Evolutionary conservation across 202 grass and related monocot species (phyloP), one percentile per base, ranked within the genome.

Genomic region (Zizania palustris): DNA sequence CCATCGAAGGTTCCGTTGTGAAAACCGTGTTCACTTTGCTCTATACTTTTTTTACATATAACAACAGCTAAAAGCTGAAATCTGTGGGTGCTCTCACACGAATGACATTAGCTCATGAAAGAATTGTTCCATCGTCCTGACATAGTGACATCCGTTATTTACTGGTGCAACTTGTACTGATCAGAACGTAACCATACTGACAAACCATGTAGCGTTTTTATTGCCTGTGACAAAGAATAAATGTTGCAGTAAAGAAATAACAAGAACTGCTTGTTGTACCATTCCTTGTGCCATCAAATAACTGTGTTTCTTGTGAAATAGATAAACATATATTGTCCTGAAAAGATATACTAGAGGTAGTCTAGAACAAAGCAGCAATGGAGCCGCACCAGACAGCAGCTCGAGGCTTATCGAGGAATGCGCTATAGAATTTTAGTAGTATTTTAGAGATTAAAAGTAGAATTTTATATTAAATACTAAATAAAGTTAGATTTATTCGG

Each of bases 1-100:
- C 89, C 89, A 72, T 92, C 87, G 18, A 98, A 98, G 69, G 81
- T 78, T 49, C 91, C 96, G 60, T 79, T 98, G 80, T 98, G 78
- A 98, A 12, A 82, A 78, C 59, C 7, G 9, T 48, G 65, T 53
- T 20, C 19, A 39, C 78, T 20, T 14, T 60, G 36, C 18, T 21
- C 8, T 46, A 46, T 22, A 74, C 20, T 14, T n/a, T n/a, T n/a
- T n/a, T n/a, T 13, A 63, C 38, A 55, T 43, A 43, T 34, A 0
- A 7, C 0, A 67, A 45, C 36, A 41, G n/a, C 60, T 42, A 43
- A 45, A 72, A 36, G n/a, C 60, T 60, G 55, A 18, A 45, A 65
- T 8, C 35, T 2, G 2, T 10, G 28, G 38, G 16, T 79, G 61
- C 35, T 60, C 37, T 45, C 16, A 18, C 50, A 6, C 12, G 2